phyloP scores from a whole-genome alignment of 2,329 filamentous ascomycete genomes.

The Fusarium illudens region DNA sequence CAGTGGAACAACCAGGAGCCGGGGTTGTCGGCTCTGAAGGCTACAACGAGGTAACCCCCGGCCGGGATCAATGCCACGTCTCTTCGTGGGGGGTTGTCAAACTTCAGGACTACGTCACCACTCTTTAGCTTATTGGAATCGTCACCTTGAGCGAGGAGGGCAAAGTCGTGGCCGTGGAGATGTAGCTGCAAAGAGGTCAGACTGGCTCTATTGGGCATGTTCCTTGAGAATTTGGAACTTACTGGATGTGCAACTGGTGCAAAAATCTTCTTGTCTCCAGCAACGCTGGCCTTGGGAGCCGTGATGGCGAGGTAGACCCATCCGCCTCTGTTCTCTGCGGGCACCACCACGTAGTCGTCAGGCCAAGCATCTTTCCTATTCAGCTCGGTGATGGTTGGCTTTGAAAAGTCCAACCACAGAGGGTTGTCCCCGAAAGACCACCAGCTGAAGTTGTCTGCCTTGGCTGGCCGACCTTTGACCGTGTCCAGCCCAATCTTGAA shows the following conservation, averaged over 20 bases:
- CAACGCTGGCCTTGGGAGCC: not conserved
- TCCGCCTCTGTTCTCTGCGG: not conserved
- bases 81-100: slow-evolving; percentile 19
- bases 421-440: slow-evolving; percentile 1
- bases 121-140: not conserved
- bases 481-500: not conserved
- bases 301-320: slow-evolving; percentile 28
- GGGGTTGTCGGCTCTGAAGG: slow-evolving; percentile 13
- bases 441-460: not conserved
- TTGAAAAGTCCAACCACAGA: slow-evolving; percentile 24
- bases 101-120: slow-evolving; percentile 3
- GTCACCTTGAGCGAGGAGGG: slow-evolving; percentile 13
- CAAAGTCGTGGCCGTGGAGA: slow-evolving; percentile 26
- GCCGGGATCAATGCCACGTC: slow-evolving; percentile 17
- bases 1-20: slow-evolving; percentile 25
- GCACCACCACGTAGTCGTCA: slow-evolving; percentile 20
- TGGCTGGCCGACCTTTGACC: not conserved
- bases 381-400: slow-evolving; percentile 16
- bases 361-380: not conserved
- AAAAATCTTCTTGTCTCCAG: not conserved
- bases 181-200: not conserved
- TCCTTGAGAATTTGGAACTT: not conserved
- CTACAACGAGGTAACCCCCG: slow-evolving; percentile 15
- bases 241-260: slow-evolving; percentile 14
- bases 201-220: not conserved